These are phyloP conservation scores for Taphrina betulina DNA, from an alignment of 1,139 yeast genomes.

Conservation along the genomic window DNA sequence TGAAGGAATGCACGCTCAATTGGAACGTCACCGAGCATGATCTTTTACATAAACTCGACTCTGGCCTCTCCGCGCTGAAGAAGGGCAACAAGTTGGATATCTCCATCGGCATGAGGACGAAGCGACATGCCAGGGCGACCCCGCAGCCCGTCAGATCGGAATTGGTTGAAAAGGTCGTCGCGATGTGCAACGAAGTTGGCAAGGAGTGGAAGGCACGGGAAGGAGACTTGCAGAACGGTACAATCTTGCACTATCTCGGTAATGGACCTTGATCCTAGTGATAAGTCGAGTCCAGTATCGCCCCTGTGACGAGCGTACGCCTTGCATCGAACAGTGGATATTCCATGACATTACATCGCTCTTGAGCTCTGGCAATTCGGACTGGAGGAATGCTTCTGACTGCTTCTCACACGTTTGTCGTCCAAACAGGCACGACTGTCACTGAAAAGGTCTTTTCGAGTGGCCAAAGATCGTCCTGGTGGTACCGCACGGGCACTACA, in stretches of 20 bases:
- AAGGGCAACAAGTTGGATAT: slow-evolving; percentile 22
- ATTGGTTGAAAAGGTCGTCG: slow-evolving; percentile 6
- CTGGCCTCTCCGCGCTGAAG: slow-evolving; percentile 22
- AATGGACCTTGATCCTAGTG: not conserved
- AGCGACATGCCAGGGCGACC: not conserved
- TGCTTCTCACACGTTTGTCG: no score
- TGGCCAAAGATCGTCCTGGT: no score
- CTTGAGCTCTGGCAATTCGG: no score
- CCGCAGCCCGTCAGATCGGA: not conserved
- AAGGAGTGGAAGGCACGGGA: slow-evolving; percentile 23
- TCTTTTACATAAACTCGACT: slow-evolving; percentile 16
- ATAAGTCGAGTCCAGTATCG: not conserved
- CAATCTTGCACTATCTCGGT: slow-evolving; percentile 17
- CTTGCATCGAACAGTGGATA: no score
- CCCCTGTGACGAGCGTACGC: not conserved
- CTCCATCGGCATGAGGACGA: slow-evolving; percentile 13
- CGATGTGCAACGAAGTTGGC: slow-evolving; percentile 3
- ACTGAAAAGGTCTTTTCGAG: no score
- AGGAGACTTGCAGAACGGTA: slow-evolving; percentile 18
- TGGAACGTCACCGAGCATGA: slow-evolving; percentile 30
- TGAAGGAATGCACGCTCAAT: slow-evolving; percentile 14
- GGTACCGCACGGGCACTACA: no score
- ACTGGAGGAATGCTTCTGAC: no score
- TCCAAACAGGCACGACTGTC: no score
- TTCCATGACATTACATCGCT: no score